Evolutionary conservation across 1,284 basidiomycete species (phyloP).

Genomic region (Moniliella sp.): DNA sequence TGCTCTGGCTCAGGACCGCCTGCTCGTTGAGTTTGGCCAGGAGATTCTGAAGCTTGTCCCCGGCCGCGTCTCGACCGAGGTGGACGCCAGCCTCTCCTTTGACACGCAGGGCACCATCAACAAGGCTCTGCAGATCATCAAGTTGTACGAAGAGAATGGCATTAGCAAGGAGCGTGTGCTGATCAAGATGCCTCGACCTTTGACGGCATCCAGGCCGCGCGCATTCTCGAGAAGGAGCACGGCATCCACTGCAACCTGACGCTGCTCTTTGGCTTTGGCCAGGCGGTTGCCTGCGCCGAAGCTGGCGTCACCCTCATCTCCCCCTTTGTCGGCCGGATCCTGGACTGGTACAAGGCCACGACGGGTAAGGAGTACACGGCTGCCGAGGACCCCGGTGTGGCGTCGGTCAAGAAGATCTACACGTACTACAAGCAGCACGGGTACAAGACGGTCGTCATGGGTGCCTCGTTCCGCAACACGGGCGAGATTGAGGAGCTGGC

Average conservation of each 20-base stretch:
- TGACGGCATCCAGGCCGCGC: conserved; percentile 97
- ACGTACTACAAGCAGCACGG: conserved; percentile 89
- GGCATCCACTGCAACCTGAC: conserved; percentile 96
- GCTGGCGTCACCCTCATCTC: conserved; percentile 93
- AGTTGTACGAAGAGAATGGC: conserved; percentile 72
- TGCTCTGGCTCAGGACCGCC: conserved; percentile 56
- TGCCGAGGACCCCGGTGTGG: conserved; percentile 73
- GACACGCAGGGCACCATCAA: conserved; percentile 75
- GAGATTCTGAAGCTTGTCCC: conserved; percentile 88
- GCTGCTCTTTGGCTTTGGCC: conserved; percentile 87
- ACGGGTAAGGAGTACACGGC: conserved; percentile 25
- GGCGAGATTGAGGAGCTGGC: conserved; percentile 86
- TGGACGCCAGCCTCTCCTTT: conserved; percentile 88
- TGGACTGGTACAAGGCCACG: conserved; percentile 28
- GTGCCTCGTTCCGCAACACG: conserved; percentile 70
- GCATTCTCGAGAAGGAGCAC: conserved; percentile 66
- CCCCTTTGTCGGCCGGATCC: conserved; percentile 75
- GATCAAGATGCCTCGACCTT: conserved; percentile 99
- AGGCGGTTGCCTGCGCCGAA: conserved; percentile 95
- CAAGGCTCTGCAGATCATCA: conserved; percentile 67
- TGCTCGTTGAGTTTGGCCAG: conserved; percentile 87
- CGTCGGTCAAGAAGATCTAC: conserved; percentile 86
- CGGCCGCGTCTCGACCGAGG: conserved; percentile 94
- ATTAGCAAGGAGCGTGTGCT: conserved; percentile 69
- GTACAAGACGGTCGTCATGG: conserved; percentile 99